A percentile compares a stretch with the other conserved stretches of the same genome.
Evolutionary conservation across 2,329 filamentous ascomycete genomes (phyloP).

Genomic region (Lachnellula arida): DNA sequence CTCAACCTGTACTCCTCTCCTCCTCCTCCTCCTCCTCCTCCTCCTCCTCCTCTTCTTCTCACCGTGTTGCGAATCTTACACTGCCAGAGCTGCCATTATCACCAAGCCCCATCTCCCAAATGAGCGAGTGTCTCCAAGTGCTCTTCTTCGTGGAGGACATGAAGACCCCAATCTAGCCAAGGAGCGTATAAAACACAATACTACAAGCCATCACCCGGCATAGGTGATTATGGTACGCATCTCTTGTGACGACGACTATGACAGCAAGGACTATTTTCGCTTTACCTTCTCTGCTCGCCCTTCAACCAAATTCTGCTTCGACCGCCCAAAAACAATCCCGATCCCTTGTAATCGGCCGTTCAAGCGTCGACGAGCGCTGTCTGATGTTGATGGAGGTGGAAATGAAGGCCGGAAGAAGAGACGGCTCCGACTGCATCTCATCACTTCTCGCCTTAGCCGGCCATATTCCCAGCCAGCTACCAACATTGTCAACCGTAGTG

Average conservation of each 20-base stretch:
- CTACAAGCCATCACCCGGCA: not conserved
- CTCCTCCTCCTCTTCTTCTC: slow-evolving; percentile 2
- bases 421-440: slow-evolving; percentile 55
- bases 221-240: slow-evolving; percentile 31
- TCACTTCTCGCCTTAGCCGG: slow-evolving; percentile 65
- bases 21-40: too few species aligned
- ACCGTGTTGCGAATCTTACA: not conserved
- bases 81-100: slow-evolving; percentile 13
- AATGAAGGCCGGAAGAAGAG: slow-evolving; percentile 55
- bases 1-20: not conserved
- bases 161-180: slow-evolving; percentile 28
- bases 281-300: slow-evolving; percentile 34
- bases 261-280: slow-evolving; percentile 29
- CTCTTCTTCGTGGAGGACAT: slow-evolving; percentile 31
- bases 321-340: slow-evolving; percentile 24
- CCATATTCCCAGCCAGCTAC: slow-evolving; percentile 66
- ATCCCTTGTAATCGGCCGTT: slow-evolving; percentile 19
- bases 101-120: slow-evolving; percentile 12
- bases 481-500: slow-evolving; percentile 59
- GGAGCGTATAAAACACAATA: not conserved
- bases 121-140: slow-evolving; percentile 31
- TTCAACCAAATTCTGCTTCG: slow-evolving; percentile 34
- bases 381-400: slow-evolving; percentile 31
- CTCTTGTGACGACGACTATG: slow-evolving; percentile 18
- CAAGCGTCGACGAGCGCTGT: slow-evolving; percentile 32